Conservation (phyloP, 1,139 yeast genomes). For the Candida pseudoviswanathii region DNA sequence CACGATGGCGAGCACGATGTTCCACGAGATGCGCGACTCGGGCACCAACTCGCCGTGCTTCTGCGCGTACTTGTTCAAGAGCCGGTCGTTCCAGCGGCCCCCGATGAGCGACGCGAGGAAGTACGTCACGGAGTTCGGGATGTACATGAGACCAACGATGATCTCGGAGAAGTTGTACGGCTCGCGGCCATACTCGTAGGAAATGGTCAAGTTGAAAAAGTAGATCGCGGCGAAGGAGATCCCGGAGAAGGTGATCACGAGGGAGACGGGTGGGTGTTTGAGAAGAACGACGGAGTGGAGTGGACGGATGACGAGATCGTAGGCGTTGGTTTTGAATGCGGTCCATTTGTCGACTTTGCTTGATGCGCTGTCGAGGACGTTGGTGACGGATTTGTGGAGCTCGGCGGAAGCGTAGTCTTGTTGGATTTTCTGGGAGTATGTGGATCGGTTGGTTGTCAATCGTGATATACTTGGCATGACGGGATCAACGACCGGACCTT, state of each 20-base stretch:
- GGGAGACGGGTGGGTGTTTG: constrained; percentile 70
- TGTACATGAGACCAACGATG: constrained; percentile 73
- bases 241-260: constrained; percentile 66
- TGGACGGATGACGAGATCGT: constrained; percentile 51
- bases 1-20: constrained; percentile 64
- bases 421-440: constrained; percentile 32
- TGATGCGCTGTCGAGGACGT: constrained; percentile 5
- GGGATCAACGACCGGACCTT: constrained; percentile 36
- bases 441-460: constrained; percentile 36
- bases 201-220: constrained; percentile 73
- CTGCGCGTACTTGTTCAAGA: constrained; percentile 55
- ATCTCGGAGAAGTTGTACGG: constrained; percentile 74
- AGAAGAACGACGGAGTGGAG: constrained; percentile 53
- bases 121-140: constrained; percentile 82
- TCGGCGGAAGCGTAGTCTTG: constrained; percentile 28
- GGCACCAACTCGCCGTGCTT: constrained; percentile 68
- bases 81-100: constrained; percentile 75
- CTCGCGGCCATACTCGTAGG: constrained; percentile 57
- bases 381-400: constrained; percentile 21
- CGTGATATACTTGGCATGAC: constrained; percentile 42
- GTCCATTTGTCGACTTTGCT: constrained; percentile 16
- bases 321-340: constrained; percentile 24
- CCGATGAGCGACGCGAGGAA: constrained; percentile 73
- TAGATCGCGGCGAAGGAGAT: constrained; percentile 70
- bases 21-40: constrained; percentile 79